phyloP scores from a whole-genome alignment of 768 basidiomycete species.

The Podaxis carcinomalis region DNA sequence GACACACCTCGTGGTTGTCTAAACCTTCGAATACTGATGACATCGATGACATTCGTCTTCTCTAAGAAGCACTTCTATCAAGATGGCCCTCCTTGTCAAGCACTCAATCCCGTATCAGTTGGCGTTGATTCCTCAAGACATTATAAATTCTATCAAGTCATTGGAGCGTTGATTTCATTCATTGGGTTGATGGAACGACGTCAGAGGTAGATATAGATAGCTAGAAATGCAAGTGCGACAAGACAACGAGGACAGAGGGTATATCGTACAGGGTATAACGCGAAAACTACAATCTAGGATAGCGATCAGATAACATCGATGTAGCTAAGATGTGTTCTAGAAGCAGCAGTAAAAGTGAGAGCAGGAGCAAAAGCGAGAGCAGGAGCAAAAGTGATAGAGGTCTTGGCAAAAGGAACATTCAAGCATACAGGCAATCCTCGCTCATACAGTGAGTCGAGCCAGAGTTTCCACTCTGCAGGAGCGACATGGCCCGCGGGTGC shows the following conservation, averaged over 20 bases:
- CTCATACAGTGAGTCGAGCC: slow-evolving; percentile 9
- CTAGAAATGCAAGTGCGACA: not conserved
- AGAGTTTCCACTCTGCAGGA: slow-evolving; percentile 10
- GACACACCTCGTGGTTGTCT: not conserved
- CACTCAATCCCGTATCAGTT: slow-evolving; percentile 2
- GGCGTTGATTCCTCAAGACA: not conserved
- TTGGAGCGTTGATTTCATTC: not conserved
- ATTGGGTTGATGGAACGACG: not conserved
- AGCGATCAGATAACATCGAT: slow-evolving; percentile 3
- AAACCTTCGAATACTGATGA: not conserved
- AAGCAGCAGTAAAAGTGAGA: not conserved
- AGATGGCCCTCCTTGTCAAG: not conserved
- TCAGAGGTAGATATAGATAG: slow-evolving; percentile 1
- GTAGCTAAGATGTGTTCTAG: not conserved
- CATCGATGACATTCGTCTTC: not conserved
- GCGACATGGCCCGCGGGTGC: slow-evolving; percentile 6
- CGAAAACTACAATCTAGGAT: not conserved
- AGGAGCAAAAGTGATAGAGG: slow-evolving; percentile 5
- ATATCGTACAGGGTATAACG: slow-evolving; percentile 1
- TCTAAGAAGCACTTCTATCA: slow-evolving; percentile 1
- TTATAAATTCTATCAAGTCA: not conserved
- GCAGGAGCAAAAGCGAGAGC: slow-evolving; percentile 1
- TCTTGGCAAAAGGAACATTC: slow-evolving; percentile 10
- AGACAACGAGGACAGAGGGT: not conserved
- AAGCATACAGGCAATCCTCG: slow-evolving; percentile 8